Conservation (phyloP, 768 basidiomycete species). For the Lactarius pseudohatsudake region DNA sequence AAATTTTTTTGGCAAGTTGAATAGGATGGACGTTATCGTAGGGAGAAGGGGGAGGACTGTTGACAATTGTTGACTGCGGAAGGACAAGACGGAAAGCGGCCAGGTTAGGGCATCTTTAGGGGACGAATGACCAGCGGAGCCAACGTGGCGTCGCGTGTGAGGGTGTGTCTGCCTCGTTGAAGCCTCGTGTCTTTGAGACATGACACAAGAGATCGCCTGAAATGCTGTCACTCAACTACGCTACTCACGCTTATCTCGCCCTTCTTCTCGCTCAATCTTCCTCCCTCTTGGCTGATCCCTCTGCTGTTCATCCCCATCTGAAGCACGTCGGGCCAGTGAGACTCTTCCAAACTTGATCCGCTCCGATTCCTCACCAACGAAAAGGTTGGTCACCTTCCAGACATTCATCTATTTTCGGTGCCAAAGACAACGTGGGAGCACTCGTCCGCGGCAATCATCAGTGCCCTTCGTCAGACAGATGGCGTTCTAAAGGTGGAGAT, state of each 20-base stretch:
- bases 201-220: not conserved
- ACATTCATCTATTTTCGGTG: constrained; percentile 25
- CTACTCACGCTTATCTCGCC: constrained; percentile 26
- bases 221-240: constrained; percentile 23
- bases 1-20: not conserved
- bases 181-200: constrained; percentile 13
- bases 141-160: constrained; percentile 4
- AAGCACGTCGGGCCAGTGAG: constrained; percentile 25
- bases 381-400: constrained; percentile 26
- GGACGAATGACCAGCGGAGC: not conserved
- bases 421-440: constrained; percentile 22
- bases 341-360: constrained; percentile 11
- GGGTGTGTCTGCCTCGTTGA: constrained; percentile 21
- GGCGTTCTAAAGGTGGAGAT: constrained; percentile 28
- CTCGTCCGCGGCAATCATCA: constrained; percentile 15
- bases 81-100: not conserved
- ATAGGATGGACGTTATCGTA: constrained; percentile 17
- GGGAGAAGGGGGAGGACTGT: constrained; percentile 11
- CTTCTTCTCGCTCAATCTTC: constrained; percentile 21
- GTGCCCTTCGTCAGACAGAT: constrained; percentile 19
- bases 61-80: constrained; percentile 16
- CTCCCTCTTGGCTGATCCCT: constrained; percentile 19
- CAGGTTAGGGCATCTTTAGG: constrained; percentile 9
- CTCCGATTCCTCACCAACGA: constrained; percentile 5
- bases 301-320: constrained; percentile 22